phyloP scores from a whole-genome alignment of 352 stramenopile species.

The Globisporangium uncinulatum region DNA sequence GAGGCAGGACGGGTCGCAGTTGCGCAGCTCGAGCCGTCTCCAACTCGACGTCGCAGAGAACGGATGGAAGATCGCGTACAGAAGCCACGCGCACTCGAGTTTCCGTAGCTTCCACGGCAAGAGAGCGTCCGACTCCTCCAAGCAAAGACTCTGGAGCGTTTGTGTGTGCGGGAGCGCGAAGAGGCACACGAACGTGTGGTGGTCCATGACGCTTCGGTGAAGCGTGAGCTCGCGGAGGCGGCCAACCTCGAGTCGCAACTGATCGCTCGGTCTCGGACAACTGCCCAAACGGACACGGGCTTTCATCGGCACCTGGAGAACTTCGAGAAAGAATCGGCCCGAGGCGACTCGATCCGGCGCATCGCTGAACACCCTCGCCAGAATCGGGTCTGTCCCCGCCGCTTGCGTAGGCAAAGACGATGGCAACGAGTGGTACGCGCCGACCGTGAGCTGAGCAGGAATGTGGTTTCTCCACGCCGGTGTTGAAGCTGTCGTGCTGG shows the following conservation, averaged over 20 bases:
- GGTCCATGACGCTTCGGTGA: not conserved
- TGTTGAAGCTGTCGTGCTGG: not conserved
- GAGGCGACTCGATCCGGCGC: not conserved
- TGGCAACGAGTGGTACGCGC: not conserved
- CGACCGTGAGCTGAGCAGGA: not conserved
- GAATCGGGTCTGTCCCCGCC: not conserved
- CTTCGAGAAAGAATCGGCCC: not conserved
- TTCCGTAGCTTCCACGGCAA: slow-evolving; percentile 3
- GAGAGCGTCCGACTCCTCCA: slow-evolving; percentile 1
- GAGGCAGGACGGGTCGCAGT: slow-evolving; percentile 5
- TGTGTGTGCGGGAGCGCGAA: slow-evolving; percentile 2
- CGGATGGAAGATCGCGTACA: slow-evolving; percentile 6
- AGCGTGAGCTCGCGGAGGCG: not conserved
- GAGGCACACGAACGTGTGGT: slow-evolving; percentile 1
- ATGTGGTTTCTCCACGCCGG: not conserved
- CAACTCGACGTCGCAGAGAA: slow-evolving; percentile 1
- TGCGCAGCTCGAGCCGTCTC: slow-evolving; percentile 5
- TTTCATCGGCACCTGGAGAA: not conserved
- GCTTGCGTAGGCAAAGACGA: not conserved
- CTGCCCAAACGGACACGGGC: not conserved
- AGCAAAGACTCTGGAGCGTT: not conserved
- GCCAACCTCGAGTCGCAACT: not conserved
- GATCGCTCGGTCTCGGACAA: not conserved
- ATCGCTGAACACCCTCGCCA: not conserved
- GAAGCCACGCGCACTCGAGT: slow-evolving; percentile 7